Evolutionary conservation across 345 rosid species (phyloP), one percentile per base, ranked within the genome.

Genomic region (Microcos paniculata): DNA sequence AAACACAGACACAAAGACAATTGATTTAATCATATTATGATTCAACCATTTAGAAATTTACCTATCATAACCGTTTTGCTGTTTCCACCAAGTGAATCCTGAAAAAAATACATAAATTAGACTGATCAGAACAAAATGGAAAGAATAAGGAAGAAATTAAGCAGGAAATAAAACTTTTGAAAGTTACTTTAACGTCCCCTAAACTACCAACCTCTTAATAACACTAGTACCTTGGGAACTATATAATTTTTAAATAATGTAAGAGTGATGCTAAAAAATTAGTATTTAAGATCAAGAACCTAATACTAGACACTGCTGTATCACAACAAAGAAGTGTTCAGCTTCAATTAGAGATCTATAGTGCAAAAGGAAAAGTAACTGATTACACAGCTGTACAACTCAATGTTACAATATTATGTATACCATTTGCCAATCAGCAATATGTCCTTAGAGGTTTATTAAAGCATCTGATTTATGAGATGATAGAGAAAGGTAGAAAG

Each of bases 71-170:
- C 87, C 9, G 97, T 91, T 88, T 82, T 88, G 82, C 97, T 91
- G 81, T 91, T 91, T 59, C 97, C 94, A 79, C 97, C 97, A 56
- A 91, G 92, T 38, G 97, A 91, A 70, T 91, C 97, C 94, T 91
- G 87, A 81, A 65, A 84, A 42, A 73, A 76, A n/a, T 26, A 62
- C 9, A 73, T 8, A 78, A 55, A 48, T 30, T 28, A 72, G 19
- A 53, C 45, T 55, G 72, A 76, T 75, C 53, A 83, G 57, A 73
- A 78, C 49, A 24, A 74, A 24, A 21, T 31, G 58, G 70, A 62
- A 19, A 26, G 28, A 61, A 59, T 43, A 75, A 62, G 45, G 65
- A 65, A 76, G 30, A 77, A 79, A 56, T 35, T 12, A 43, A 48
- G 21, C 68, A 26, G 23, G 14, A 43, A 70, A 33, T 3, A 7